Base-by-base conservation (phyloP, 805 yeast species). In the Starmerella gropengiesseri region DNA sequence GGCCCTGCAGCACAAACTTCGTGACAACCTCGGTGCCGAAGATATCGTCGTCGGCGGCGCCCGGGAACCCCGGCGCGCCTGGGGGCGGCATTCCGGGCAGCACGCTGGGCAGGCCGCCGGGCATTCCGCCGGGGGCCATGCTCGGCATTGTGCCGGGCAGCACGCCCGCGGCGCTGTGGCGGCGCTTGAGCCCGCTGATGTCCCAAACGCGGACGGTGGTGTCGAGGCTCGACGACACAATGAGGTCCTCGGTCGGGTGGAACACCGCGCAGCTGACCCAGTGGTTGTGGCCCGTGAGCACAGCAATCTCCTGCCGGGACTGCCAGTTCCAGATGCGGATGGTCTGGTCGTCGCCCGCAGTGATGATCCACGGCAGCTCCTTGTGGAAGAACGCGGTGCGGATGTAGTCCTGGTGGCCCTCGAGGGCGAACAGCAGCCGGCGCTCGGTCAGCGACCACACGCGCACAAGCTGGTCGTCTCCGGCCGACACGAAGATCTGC, bases 271-370 rank as follows among this genome's bases (percentile, higher is more conserved):
- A 82, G 91, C 91, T 84, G 43, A 91, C 96, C 64, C 93, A 91
- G 67, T 91, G 98, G 65, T 85, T 87, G 64, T 91, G 99, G 49
- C 99, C 98, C 7, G 98, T 89, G 54, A 91, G 68, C 57, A 95
- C 85, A 8, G 97, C 97, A 58, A 91, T 81, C 57, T 91, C 97
- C 61, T 86, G 89, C 55, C 98, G 78, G 62, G 87, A 87, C 69
- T 93, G 98, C 98, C 98, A 91, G 67, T 91, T 93, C 99, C 99
- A 91, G 52, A 91, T 89, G 61, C 99, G 75, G 52, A 93, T 86
- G 25, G 99, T 91, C 66, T 91, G 98, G 69, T 91, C 99, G 64
- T 91, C 99, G 34, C 95, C 84, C 48, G 91, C 78, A 20, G 95
- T 81, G 47, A 91, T 76, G 59, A 91, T 82, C 98, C 98, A 91